Conservation (phyloP, 108 stramenopile species). For the Cylindrotheca fusiformis region DNA sequence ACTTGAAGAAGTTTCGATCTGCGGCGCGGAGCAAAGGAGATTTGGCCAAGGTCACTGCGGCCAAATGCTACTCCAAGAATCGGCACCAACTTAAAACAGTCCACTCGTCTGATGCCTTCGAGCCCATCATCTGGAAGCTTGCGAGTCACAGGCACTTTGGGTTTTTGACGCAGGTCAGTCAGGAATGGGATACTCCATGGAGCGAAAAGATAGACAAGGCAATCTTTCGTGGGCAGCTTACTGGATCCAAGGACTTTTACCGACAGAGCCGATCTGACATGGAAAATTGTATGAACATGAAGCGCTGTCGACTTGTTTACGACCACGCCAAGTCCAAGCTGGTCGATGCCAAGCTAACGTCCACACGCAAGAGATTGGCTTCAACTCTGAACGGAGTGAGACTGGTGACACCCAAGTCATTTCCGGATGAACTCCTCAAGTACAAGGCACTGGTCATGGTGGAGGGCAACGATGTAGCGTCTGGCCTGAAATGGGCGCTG, state of each 20-base stretch:
- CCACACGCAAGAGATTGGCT: conserved; percentile 44
- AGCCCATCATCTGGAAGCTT: conserved; percentile 64
- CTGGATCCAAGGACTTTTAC: conserved; percentile 50
- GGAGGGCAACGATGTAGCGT: conserved; percentile 81
- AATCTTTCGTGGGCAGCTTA: conserved; percentile 72
- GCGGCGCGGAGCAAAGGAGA: conserved; percentile 8
- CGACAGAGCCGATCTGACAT: conserved; percentile 30
- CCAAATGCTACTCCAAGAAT: conserved; percentile 16
- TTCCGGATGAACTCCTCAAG: conserved; percentile 27
- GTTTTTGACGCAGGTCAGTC: conserved; percentile 34
- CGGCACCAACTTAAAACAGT: conserved; percentile 15
- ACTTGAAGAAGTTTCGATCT: conserved; percentile 58
- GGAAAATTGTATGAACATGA: conserved; percentile 48
- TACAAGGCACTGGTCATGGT: conserved; percentile 63
- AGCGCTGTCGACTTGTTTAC: conserved; percentile 62
- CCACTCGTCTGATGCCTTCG: conserved; percentile 25
- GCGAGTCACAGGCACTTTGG: conserved; percentile 46
- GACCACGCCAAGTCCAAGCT: conserved; percentile 51
- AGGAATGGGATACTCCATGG: conserved; percentile 63
- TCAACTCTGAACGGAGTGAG: conserved; percentile 42
- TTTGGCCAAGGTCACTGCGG: conserved; percentile 27
- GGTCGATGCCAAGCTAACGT: conserved; percentile 64
- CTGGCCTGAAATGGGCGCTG: conserved; percentile 75
- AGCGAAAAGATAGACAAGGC: conserved; percentile 62
- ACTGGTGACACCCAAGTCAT: conserved; percentile 25